A percentile compares a stretch with the other conserved stretches of the same genome.
These are phyloP conservation scores for Maudiozyma pseudohumilis DNA, from an alignment of 805 yeast genomes.

Conservation along the genomic window DNA sequence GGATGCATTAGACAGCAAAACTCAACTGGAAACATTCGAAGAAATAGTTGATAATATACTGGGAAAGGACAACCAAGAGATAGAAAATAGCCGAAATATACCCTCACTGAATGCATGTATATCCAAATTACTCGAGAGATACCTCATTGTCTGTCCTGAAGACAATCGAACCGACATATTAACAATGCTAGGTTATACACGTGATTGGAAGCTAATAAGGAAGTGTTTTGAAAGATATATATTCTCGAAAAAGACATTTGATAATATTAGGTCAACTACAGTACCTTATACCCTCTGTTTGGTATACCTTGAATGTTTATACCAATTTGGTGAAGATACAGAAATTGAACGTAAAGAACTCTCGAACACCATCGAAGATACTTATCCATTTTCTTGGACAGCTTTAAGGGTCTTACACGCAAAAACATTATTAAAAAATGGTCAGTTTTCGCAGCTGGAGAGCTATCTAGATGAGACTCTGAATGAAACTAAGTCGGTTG, in stretches of 20 bases:
- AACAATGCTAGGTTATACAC: slow-evolving; percentile 9
- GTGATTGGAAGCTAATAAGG: slow-evolving; percentile 12
- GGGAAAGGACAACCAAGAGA: slow-evolving; percentile 3
- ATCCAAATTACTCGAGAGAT: slow-evolving; percentile 17
- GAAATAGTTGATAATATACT: slow-evolving; percentile 7
- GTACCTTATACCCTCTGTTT: slow-evolving; percentile 6
- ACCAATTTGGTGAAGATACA: not conserved
- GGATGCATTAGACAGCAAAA: slow-evolving; percentile 5
- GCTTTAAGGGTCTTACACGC: too few species aligned
- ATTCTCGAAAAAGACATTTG: not conserved
- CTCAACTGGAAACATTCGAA: slow-evolving; percentile 9
- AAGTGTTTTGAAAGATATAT: slow-evolving; percentile 11
- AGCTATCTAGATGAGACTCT: slow-evolving; percentile 32
- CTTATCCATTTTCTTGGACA: too few species aligned
- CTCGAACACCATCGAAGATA: too few species aligned
- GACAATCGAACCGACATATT: slow-evolving; percentile 9
- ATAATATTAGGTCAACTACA: slow-evolving; percentile 3
- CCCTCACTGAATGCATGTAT: slow-evolving; percentile 21
- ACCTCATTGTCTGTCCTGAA: slow-evolving; percentile 14
- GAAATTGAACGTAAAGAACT: too few species aligned
- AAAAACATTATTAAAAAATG: slow-evolving; percentile 36
- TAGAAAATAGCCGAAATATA: too few species aligned
- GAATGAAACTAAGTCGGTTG: not conserved
- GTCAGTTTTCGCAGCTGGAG: slow-evolving; percentile 29
- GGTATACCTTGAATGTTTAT: not conserved